These are phyloP conservation scores for Seiridium cupressi DNA, from an alignment of 2,329 filamentous ascomycete species.

Conservation along the genomic window DNA sequence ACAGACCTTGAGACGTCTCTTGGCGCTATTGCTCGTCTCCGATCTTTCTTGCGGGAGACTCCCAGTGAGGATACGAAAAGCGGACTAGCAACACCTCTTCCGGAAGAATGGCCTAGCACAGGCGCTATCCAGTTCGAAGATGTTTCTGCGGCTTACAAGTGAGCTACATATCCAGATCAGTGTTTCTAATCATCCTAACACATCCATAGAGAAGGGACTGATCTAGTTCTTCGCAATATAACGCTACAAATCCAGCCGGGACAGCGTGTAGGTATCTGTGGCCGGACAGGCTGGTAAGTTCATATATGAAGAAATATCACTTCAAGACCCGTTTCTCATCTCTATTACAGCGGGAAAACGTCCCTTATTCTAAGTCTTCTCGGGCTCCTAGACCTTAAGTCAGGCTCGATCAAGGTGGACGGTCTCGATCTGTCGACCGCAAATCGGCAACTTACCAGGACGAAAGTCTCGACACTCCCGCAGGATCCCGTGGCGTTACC, in stretches of 20 bases:
- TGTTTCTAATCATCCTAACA: not conserved
- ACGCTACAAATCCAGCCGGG: constrained; percentile 25
- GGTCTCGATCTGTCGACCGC: not conserved
- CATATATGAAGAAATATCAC: not conserved
- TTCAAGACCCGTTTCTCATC: not conserved
- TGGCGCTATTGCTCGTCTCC: constrained; percentile 14
- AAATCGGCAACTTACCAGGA: constrained; percentile 31
- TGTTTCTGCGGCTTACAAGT: constrained; percentile 23
- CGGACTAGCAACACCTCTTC: no score
- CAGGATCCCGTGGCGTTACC: constrained; percentile 53
- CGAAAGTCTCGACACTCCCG: constrained; percentile 48
- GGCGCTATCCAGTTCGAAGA: constrained; percentile 27
- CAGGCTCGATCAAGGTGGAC: not conserved
- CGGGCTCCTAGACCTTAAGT: not conserved
- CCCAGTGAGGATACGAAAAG: not conserved
- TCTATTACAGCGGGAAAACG: not conserved
- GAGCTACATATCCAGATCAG: not conserved
- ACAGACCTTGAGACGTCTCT: constrained; percentile 28
- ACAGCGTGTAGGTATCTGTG: constrained; percentile 35
- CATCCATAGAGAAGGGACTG: not conserved
- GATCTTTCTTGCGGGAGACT: not conserved
- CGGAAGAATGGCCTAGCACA: constrained; percentile 24
- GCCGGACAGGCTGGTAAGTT: constrained; percentile 27
- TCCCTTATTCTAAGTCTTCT: not conserved
- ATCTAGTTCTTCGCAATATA: not conserved